Evolutionary conservation across 768 basidiomycete species (phyloP).

Genomic region (Psilocybe subaeruginosa): DNA sequence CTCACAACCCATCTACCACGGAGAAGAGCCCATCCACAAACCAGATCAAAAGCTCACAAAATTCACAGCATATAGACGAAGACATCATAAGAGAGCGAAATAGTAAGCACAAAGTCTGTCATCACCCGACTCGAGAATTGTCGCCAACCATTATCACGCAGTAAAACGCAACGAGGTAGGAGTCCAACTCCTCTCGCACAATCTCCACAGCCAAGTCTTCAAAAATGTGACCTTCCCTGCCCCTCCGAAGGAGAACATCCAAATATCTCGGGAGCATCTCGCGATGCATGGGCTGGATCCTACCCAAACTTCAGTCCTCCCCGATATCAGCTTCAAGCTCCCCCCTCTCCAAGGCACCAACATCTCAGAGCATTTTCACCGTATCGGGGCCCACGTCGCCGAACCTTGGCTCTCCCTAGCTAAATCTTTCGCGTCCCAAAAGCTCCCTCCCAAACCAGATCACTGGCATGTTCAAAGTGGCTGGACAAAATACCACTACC

Average conservation of each 20-base stretch:
- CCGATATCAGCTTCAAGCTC: conserved; percentile 77
- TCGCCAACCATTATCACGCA: conserved; percentile 19
- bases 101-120: neutral
- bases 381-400: conserved; percentile 67
- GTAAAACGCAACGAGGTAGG: conserved; percentile 85
- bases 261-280: conserved; percentile 83
- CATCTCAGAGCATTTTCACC: conserved; percentile 88
- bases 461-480: conserved; percentile 63
- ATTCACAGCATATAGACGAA: neutral
- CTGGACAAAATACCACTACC: conserved; percentile 86
- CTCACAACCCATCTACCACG: too few species aligned
- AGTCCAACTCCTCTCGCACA: conserved; percentile 88
- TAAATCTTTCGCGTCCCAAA: conserved; percentile 49
- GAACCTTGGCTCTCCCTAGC: conserved; percentile 82
- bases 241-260: conserved; percentile 62
- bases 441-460: conserved; percentile 62
- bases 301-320: conserved; percentile 77
- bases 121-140: neutral
- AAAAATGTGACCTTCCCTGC: conserved; percentile 63
- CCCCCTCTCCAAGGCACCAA: conserved; percentile 82
- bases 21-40: too few species aligned
- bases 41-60: too few species aligned
- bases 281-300: conserved; percentile 81
- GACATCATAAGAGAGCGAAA: neutral
- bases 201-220: conserved; percentile 86